Conservation (phyloP, 1,284 basidiomycete genomes). For the Cryptococcus floricola region DNA sequence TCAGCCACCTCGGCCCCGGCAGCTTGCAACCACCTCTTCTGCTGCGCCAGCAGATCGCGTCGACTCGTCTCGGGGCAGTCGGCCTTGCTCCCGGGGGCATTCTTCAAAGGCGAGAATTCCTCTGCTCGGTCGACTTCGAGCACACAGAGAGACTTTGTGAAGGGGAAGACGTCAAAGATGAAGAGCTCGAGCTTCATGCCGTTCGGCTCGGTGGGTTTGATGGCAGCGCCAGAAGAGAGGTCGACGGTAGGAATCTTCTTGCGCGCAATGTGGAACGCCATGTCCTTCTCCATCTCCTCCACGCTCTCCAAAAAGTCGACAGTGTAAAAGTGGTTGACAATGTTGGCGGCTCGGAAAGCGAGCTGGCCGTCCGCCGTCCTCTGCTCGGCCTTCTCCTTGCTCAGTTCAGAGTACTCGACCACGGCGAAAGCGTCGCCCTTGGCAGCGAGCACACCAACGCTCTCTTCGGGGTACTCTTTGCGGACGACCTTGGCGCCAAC, state of each 20-base stretch:
- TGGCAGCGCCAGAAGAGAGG: constrained; percentile 57
- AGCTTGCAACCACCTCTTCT: constrained; percentile 72
- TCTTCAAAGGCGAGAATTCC: constrained; percentile 97
- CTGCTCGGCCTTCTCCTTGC: constrained; percentile 75
- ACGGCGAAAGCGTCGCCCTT: constrained; percentile 80
- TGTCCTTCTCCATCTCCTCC: constrained; percentile 76
- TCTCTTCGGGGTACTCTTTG: constrained; percentile 80
- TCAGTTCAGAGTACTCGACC: constrained; percentile 97
- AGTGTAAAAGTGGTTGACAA: constrained; percentile 98
- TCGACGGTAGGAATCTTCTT: constrained; percentile 93
- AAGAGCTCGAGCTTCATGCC: constrained; percentile 99
- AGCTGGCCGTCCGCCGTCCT: constrained; percentile 71
- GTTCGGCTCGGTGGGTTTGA: constrained; percentile 87
- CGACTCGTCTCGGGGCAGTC: constrained; percentile 90
- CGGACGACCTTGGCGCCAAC: constrained; percentile 96
- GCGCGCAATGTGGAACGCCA: constrained; percentile 95
- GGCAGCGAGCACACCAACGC: constrained; percentile 89
- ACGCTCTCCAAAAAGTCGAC: constrained; percentile 76
- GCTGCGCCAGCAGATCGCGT: constrained; percentile 84
- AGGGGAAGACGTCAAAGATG: constrained; percentile 98
- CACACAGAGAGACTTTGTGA: constrained; percentile 75
- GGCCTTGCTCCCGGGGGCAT: constrained; percentile 89
- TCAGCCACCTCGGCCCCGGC: constrained; percentile 68
- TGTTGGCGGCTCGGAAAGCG: constrained; percentile 90
- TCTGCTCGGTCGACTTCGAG: constrained; percentile 83